Evolutionary conservation across 306 rosid genomes (phyloP), one percentile per base, ranked within the genome.

Genomic region (Glycyrrhiza uralensis): DNA sequence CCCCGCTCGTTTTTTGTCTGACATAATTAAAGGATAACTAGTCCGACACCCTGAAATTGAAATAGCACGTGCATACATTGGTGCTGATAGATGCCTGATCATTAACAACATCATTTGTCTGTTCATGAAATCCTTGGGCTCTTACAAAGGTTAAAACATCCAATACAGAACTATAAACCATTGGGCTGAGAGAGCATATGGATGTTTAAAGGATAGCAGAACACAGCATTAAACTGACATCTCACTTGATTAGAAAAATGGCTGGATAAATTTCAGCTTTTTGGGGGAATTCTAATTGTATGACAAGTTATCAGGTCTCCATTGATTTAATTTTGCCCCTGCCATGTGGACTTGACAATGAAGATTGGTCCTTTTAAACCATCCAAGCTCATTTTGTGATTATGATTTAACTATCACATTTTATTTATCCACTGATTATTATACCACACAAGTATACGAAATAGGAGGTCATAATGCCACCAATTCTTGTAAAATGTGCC

Each of bases 11-110:
- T 42, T 65, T n/a, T 30, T 51, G 50, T 62, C 24, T 33, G 52
- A 71, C 61, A 41, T 54, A 70, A 32, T 66, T 32, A 39, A 69
- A 18, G 46, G 30, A 61, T 59, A 14, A 73, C 50, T 24, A 35
- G 44, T 64, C n/a, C 5, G 35, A 17, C 36, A 23, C 58, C 70
- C 71, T 52, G 20, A 42, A 54, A 71, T 56, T 64, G 78, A 72
- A 55, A 55, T 65, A 33, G 46, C 39, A 55, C 20, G 26, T 60
- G 29, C 8, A 13, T 49, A 73, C 44, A 33, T 33, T 22, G 60
- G 50, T 22, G 52, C 67, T 62, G 54, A 62, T 59, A 71, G 45
- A 42, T 71, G 63, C 71, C 20, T 46, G 71, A 51, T 69, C 50
- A 26, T 50, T 50, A n/a, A 20, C 56, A 38, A 47, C 14, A 45